Evolutionary conservation across 352 stramenopile genomes (phyloP).

Genomic region (Globisporangium middletonii): DNA sequence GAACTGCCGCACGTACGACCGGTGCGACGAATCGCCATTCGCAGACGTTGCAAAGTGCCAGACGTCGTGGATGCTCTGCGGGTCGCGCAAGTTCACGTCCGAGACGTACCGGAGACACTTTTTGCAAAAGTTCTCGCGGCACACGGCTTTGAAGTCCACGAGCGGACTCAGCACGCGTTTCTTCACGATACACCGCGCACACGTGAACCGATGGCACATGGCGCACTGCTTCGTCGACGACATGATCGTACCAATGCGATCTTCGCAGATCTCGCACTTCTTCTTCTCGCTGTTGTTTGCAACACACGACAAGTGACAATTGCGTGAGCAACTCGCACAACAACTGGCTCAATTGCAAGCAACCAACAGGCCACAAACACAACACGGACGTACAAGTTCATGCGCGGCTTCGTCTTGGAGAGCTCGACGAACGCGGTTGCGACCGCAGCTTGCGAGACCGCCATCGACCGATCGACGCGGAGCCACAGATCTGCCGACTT

Average conservation of each 20-base stretch:
- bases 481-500: slow-evolving; percentile 76
- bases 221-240: slow-evolving; percentile 52
- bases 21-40: slow-evolving; percentile 15
- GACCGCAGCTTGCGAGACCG: slow-evolving; percentile 44
- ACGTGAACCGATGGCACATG: slow-evolving; percentile 59
- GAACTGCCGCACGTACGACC: slow-evolving; percentile 7
- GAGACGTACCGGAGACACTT: slow-evolving; percentile 59
- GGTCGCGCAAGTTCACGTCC: slow-evolving; percentile 53
- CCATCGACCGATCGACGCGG: slow-evolving; percentile 46
- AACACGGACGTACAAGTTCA: slow-evolving; percentile 12
- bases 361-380: not conserved
- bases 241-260: slow-evolving; percentile 52
- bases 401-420: slow-evolving; percentile 20
- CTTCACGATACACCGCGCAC: slow-evolving; percentile 54
- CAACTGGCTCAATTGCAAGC: slow-evolving; percentile 10
- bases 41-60: slow-evolving; percentile 32
- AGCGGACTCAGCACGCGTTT: slow-evolving; percentile 49
- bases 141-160: slow-evolving; percentile 48
- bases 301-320: slow-evolving; percentile 3
- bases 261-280: slow-evolving; percentile 58
- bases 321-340: not conserved
- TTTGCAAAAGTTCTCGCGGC: slow-evolving; percentile 59
- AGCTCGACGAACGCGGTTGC: slow-evolving; percentile 53
- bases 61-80: slow-evolving; percentile 33
- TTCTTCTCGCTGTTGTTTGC: slow-evolving; percentile 18